Evolutionary conservation across 345 rosid genomes (phyloP).

Genomic region (Erysimum cheiranthoides): DNA sequence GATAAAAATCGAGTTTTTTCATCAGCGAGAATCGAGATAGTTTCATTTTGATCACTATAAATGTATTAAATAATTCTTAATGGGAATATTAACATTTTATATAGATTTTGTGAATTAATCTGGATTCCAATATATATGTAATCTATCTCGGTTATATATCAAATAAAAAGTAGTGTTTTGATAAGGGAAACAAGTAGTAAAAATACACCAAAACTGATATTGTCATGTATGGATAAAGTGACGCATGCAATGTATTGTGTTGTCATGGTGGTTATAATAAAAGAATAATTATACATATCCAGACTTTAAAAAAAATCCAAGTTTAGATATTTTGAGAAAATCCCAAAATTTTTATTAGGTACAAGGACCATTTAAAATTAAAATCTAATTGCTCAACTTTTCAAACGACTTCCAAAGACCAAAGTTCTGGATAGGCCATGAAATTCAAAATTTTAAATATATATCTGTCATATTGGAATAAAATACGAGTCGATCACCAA

Average conservation of each 20-base stretch:
- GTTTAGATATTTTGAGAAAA: constrained; percentile 33
- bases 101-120: too few relatives aligned
- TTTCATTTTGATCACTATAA: too few relatives aligned
- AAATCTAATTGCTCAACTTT: constrained; percentile 14
- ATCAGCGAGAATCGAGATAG: too few relatives aligned
- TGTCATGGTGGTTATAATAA: constrained; percentile 19
- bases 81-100: too few relatives aligned
- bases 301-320: background rate
- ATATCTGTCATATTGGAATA: background rate
- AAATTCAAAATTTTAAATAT: background rate
- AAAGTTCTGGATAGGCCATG: constrained; percentile 31
- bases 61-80: too few relatives aligned
- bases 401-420: constrained; percentile 11
- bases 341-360: constrained; percentile 35
- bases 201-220: background rate
- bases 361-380: background rate
- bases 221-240: constrained; percentile 26
- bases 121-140: too few relatives aligned
- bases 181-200: background rate
- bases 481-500: constrained; percentile 3
- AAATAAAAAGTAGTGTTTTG: background rate
- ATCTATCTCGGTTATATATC: background rate
- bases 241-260: background rate
- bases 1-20: too few relatives aligned
- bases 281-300: constrained; percentile 8